Conservation (phyloP, 768 basidiomycete genomes). For the Kockovaella imperatae region DNA sequence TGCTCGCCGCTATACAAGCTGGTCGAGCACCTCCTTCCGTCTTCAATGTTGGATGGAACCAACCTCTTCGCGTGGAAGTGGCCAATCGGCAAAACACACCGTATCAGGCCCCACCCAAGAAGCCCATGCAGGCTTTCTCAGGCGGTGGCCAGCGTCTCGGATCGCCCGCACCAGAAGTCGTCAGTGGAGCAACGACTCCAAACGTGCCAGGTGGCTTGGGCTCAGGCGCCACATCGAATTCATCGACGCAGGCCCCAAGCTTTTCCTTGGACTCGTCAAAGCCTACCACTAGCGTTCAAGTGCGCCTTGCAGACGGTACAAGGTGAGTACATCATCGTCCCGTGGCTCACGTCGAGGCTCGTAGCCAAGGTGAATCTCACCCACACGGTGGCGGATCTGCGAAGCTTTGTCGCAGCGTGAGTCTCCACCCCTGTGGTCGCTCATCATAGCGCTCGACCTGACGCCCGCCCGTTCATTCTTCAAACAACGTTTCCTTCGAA, state of each 20-base stretch:
- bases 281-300: conserved; percentile 83
- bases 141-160: conserved; percentile 78
- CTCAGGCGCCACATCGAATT: conserved; percentile 17
- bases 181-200: conserved; percentile 1
- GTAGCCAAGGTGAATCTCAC: conserved; percentile 81
- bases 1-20: conserved; percentile 67
- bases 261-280: conserved; percentile 21
- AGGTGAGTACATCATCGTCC: conserved; percentile 49
- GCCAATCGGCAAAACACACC: conserved; percentile 61
- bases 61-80: conserved; percentile 78
- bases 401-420: conserved; percentile 82
- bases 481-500: conserved; percentile 83
- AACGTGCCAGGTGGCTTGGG: conserved; percentile 19
- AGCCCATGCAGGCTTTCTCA: conserved; percentile 52
- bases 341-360: conserved; percentile 49
- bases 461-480: conserved; percentile 63
- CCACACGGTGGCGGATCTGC: conserved; percentile 76
- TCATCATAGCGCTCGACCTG: conserved; percentile 58
- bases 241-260: conserved; percentile 44
- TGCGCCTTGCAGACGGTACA: conserved; percentile 83
- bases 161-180: conserved; percentile 55
- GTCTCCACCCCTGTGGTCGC: conserved; percentile 43
- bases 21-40: conserved; percentile 73
- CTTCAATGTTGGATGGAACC: conserved; percentile 63
- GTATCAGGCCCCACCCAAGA: conserved; percentile 57